Evolutionary conservation across 176 grass and related monocot species (phyloP), one percentile per base, ranked within the genome.

Genomic region (Hsuehochloa calcarea): DNA sequence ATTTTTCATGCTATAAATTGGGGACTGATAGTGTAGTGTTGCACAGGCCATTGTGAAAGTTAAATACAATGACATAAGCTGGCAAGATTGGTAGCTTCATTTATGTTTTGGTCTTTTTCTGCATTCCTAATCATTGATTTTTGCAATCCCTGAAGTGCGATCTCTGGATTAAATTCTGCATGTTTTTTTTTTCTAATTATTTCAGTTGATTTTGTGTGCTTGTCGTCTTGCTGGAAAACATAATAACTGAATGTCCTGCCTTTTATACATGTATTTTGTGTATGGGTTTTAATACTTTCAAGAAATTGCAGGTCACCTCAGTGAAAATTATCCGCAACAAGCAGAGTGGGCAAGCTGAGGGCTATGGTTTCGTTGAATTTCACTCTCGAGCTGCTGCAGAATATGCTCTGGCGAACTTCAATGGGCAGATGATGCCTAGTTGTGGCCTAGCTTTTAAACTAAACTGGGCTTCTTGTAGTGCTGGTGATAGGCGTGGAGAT

Each of bases 351-450:
- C 90, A 93, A 6, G 84, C 95, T 51, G 95, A 97, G 80, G 90
- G 95, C 54, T 97, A 97, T 78, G 95, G 95, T 31, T 97, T 97
- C 78, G 85, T 97, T 70, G 95, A 97, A 72, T 97, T 97, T 67
- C 75, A 82, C 63, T 75, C 88, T 45, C 90, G 78, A 74, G 88
- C 87, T 29, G 86, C 90, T 46, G 95, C 95, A 23, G 95, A 97
- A 80, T 75, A 92, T 70, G 90, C 90, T 77, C 87, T 97, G 27
- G 76, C 79, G 62, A 86, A 25, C 82, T 97, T 85, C 29, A 91
- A 85, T 79, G 95, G 95, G 27, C 90, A 85, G 70, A 91, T 92
- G 85, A 97, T 97, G 92, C 95, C 89, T 8, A 82, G 79, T 78
- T 80, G 73, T 55, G 86, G 81, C 12, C 91, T 85, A 77, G 64